phyloP scores from a whole-genome alignment of 768 basidiomycete genomes.

The Phaeolepiota aurea region DNA sequence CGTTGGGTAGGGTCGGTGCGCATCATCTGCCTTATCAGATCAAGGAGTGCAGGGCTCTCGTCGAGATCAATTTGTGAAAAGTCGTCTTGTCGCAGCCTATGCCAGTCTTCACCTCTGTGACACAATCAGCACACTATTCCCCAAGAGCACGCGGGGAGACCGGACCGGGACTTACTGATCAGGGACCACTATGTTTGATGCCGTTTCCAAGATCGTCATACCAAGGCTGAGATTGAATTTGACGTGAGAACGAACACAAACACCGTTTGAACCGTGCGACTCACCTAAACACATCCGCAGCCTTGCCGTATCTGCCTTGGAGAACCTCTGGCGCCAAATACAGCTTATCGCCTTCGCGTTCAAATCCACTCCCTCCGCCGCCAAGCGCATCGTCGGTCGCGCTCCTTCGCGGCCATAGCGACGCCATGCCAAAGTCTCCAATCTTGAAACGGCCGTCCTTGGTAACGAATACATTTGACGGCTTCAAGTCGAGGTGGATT shows the following conservation, averaged over 20 bases:
- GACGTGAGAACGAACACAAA: slow-evolving; percentile 29
- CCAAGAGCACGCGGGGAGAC: slow-evolving; percentile 8
- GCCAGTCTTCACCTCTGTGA: slow-evolving; percentile 87
- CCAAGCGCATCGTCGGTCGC: slow-evolving; percentile 14
- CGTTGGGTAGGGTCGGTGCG: slow-evolving; percentile 57
- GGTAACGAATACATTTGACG: slow-evolving; percentile 92
- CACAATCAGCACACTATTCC: slow-evolving; percentile 17
- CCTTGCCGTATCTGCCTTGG: slow-evolving; percentile 84
- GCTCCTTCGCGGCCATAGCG: slow-evolving; percentile 69
- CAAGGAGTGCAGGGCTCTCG: slow-evolving; percentile 56
- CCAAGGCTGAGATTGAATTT: slow-evolving; percentile 59
- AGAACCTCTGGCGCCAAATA: slow-evolving; percentile 97
- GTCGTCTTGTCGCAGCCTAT: slow-evolving; percentile 84
- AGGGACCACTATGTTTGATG: slow-evolving; percentile 93
- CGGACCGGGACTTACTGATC: slow-evolving; percentile 65
- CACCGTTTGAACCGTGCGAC: slow-evolving; percentile 30
- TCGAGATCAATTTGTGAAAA: slow-evolving; percentile 77
- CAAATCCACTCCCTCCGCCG: slow-evolving; percentile 48
- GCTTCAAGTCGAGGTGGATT: slow-evolving; percentile 95
- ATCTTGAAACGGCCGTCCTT: slow-evolving; percentile 86
- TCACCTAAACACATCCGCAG: slow-evolving; percentile 95
- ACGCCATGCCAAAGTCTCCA: slow-evolving; percentile 99
- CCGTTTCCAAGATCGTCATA: slow-evolving; percentile 91
- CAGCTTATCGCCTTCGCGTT: slow-evolving; percentile 94
- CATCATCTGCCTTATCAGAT: slow-evolving; percentile 73